A percentile compares a stretch with the other conserved stretches of the same genome.
Evolutionary conservation across 352 stramenopile genomes (phyloP).

Genomic region (Pythium brachiatum): DNA sequence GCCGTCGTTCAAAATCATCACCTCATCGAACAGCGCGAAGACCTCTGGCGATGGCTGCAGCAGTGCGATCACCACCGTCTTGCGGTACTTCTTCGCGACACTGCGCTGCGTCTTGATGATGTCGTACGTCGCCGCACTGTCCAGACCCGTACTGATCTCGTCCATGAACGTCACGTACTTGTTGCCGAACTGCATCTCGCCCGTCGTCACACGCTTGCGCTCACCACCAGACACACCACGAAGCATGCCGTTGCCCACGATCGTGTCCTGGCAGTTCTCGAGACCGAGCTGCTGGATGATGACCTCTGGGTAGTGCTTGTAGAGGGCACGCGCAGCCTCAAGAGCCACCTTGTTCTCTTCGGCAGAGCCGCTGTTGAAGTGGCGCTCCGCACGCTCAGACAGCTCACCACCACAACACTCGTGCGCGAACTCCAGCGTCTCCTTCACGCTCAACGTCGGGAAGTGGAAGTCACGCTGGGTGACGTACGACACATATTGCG

Average conservation of each 20-base stretch:
- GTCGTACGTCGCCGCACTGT: slow-evolving; percentile 60
- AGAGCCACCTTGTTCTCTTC: slow-evolving; percentile 45
- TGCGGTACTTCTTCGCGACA: slow-evolving; percentile 60
- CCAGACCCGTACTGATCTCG: slow-evolving; percentile 61
- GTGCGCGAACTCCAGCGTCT: slow-evolving; percentile 55
- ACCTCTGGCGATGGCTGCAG: slow-evolving; percentile 92
- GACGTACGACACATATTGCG: slow-evolving; percentile 47
- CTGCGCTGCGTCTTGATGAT: slow-evolving; percentile 51
- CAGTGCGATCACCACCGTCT: slow-evolving; percentile 72
- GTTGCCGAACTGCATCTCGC: too few species aligned
- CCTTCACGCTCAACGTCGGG: slow-evolving; percentile 41
- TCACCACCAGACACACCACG: too few species aligned
- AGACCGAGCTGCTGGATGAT: slow-evolving; percentile 51
- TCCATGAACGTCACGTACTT: slow-evolving; percentile 90
- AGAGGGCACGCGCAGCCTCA: slow-evolving; percentile 31
- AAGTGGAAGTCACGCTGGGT: slow-evolving; percentile 45
- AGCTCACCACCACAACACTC: slow-evolving; percentile 42
- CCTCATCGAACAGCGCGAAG: slow-evolving; percentile 91
- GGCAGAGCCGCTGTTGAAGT: slow-evolving; percentile 30
- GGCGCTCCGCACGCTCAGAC: slow-evolving; percentile 22
- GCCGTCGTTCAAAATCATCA: slow-evolving; percentile 91
- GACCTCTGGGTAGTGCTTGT: slow-evolving; percentile 38
- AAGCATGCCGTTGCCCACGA: too few species aligned
- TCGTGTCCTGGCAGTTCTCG: slow-evolving; percentile 49
- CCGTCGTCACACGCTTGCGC: too few species aligned